phyloP scores from a whole-genome alignment of 2,329 filamentous ascomycete species.

The Alternaria atra region DNA sequence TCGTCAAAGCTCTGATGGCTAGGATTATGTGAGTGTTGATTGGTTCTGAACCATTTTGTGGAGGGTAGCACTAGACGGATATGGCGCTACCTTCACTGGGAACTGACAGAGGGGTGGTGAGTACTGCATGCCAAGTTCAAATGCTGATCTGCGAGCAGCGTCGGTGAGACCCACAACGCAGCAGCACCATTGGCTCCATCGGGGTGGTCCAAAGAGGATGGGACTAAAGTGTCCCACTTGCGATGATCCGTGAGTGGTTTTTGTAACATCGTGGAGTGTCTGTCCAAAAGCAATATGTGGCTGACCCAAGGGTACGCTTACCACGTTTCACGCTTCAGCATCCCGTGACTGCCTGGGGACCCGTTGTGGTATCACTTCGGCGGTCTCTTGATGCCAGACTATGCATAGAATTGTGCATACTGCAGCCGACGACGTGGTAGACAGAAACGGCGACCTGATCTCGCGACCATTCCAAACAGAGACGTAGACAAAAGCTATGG shows the following conservation, averaged over 20 bases:
- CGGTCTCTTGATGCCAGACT: not conserved
- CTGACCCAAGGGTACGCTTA: not conserved
- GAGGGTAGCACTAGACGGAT: conserved; percentile 14
- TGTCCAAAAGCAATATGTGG: conserved; percentile 5
- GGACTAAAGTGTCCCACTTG: conserved; percentile 1
- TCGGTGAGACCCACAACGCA: conserved; percentile 9
- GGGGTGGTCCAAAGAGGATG: not conserved
- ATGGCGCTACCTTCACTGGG: conserved; percentile 6
- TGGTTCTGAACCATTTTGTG: conserved; percentile 27
- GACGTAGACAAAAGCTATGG: conserved; percentile 5
- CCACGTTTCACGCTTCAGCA: not conserved
- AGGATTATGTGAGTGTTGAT: conserved; percentile 18
- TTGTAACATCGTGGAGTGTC: conserved; percentile 6
- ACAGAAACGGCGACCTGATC: conserved; percentile 1
- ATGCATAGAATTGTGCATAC: not conserved
- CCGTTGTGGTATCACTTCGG: not conserved
- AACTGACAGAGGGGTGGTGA: conserved; percentile 22
- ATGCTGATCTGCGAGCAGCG: conserved; percentile 5
- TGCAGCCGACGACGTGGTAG: not conserved
- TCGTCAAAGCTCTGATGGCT: conserved; percentile 14
- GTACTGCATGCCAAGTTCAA: conserved; percentile 14
- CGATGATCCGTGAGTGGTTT: not conserved
- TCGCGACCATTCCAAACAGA: conserved; percentile 1
- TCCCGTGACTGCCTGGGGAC: not conserved
- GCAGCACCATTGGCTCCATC: not conserved